These are phyloP conservation scores for Sherardia arvensis DNA, from an alignment of 257 asterid species.

Conservation along the genomic window DNA sequence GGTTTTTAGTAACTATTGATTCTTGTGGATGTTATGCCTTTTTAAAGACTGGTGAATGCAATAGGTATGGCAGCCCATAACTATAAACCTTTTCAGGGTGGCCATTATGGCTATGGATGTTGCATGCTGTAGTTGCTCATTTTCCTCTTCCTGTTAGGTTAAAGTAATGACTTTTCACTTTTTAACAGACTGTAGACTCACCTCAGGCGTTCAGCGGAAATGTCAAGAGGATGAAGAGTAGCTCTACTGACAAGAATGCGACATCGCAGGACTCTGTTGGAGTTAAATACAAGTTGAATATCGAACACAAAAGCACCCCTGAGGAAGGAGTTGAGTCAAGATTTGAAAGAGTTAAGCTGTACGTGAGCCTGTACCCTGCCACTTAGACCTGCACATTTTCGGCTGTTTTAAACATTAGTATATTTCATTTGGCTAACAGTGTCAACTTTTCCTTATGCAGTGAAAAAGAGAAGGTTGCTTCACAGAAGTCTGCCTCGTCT, in stretches of 20 bases:
- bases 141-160: background rate
- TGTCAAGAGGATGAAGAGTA: background rate
- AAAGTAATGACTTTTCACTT: constrained; percentile 6
- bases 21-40: background rate
- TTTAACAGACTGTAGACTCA: constrained; percentile 8
- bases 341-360: constrained; percentile 60
- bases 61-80: background rate
- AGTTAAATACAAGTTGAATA: constrained; percentile 16
- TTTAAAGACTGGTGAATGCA: too few species aligned
- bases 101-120: background rate
- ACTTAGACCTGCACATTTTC: background rate
- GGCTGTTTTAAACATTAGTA: background rate
- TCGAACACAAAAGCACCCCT: constrained; percentile 21
- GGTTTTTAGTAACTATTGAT: background rate
- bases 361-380: constrained; percentile 16
- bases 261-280: constrained; percentile 18
- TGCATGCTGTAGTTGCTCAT: background rate
- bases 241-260: constrained; percentile 14
- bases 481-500: constrained; percentile 25
- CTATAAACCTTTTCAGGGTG: background rate
- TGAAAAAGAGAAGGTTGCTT: constrained; percentile 42
- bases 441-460: constrained; percentile 24
- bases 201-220: constrained; percentile 4
- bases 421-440: background rate
- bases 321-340: constrained; percentile 26